phyloP scores from a whole-genome alignment of 352 stramenopile genomes.

The Phytopythium litorale region DNA sequence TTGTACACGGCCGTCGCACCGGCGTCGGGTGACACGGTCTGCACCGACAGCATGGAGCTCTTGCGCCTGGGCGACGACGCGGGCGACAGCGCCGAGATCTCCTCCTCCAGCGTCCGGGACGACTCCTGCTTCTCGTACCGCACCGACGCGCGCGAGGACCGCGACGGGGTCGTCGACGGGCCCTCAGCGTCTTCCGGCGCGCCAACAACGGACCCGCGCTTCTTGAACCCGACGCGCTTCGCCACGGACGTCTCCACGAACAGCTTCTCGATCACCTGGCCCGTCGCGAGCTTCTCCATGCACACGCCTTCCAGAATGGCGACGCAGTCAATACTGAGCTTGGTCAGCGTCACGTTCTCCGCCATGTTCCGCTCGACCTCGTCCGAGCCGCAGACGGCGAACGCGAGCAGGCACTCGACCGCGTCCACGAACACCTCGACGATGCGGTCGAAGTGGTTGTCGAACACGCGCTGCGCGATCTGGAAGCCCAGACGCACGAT shows the following conservation, averaged over 20 bases:
- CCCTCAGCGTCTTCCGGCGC: conserved; percentile 1
- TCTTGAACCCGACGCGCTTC: conserved; percentile 59
- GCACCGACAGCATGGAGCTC: conserved; percentile 21
- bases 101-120: conserved; percentile 47
- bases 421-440: conserved; percentile 79
- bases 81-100: conserved; percentile 47
- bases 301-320: conserved; percentile 59
- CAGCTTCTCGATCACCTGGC: conserved; percentile 71
- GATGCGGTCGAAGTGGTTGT: conserved; percentile 68
- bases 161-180: background rate
- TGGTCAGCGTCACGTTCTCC: conserved; percentile 53
- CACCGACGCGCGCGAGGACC: conserved; percentile 21
- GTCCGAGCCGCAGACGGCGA: conserved; percentile 70
- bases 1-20: conserved; percentile 41
- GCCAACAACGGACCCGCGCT: conserved; percentile 18
- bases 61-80: conserved; percentile 27
- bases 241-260: conserved; percentile 28
- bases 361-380: conserved; percentile 48
- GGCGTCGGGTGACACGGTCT: conserved; percentile 8
- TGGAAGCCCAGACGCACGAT: conserved; percentile 83
- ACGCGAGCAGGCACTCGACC: conserved; percentile 76
- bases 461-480: conserved; percentile 86
- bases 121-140: conserved; percentile 72
- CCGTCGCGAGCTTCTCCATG: conserved; percentile 65
- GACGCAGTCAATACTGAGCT: conserved; percentile 72